Conservation (phyloP, 2,329 filamentous ascomycete species). For the Ophiostoma ips region DNA sequence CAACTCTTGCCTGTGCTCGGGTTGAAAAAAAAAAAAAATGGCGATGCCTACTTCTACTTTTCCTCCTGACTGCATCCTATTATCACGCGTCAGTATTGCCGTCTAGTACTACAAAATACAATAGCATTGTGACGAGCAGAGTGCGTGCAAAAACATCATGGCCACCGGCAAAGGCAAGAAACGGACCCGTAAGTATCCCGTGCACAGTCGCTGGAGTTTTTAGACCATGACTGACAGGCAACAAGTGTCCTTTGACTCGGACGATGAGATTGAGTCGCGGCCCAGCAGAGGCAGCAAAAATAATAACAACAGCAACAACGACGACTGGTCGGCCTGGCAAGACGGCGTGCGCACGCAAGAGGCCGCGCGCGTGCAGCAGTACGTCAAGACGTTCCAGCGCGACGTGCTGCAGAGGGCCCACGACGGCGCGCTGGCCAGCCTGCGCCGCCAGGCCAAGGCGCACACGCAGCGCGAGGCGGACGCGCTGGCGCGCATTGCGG, state of each 20-base stretch:
- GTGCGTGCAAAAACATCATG: neutral
- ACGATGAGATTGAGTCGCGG: neutral
- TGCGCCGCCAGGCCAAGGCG: constrained; percentile 2
- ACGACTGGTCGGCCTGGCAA: constrained; percentile 9
- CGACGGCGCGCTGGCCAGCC: constrained; percentile 2
- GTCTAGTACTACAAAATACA: neutral
- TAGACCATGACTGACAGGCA: neutral
- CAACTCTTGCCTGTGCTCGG: too few relatives aligned
- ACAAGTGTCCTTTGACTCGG: neutral
- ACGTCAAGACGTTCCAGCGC: constrained; percentile 6
- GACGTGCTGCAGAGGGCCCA: constrained; percentile 3
- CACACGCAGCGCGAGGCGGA: neutral
- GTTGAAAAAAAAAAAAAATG: too few relatives aligned
- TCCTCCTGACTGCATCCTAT: too few relatives aligned
- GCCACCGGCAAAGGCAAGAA: neutral
- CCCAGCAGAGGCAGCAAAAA: neutral
- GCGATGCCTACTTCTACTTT: too few relatives aligned
- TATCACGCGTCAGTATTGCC: too few relatives aligned
- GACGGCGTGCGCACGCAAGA: constrained; percentile 9
- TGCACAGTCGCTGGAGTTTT: too few relatives aligned
- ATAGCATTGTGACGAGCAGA: too few relatives aligned
- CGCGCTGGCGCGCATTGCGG: neutral
- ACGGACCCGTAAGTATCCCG: neutral
- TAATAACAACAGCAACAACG: too few relatives aligned
- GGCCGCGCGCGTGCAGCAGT: constrained; percentile 11